phyloP scores from a whole-genome alignment of 2,329 filamentous ascomycete genomes.

The Paecilomyces dactylethromorphus region DNA sequence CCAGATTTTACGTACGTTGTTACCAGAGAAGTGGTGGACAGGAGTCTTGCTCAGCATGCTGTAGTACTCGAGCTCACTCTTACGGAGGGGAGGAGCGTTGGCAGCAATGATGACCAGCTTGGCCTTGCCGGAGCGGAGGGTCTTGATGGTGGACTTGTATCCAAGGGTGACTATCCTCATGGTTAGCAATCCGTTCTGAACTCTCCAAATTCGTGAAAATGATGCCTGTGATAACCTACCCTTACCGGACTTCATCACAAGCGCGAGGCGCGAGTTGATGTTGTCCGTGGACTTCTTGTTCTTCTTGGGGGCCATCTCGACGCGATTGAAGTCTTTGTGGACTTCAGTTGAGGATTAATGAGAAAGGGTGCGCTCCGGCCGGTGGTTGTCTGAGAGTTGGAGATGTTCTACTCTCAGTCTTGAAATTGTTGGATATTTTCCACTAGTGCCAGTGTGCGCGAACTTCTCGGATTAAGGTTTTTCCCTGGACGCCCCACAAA shows the following conservation, averaged over 20 bases:
- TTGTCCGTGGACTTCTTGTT: slow-evolving; percentile 74
- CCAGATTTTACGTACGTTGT: slow-evolving; percentile 74
- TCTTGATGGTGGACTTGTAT: slow-evolving; percentile 86
- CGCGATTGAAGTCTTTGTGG: slow-evolving; percentile 25
- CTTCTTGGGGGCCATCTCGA: slow-evolving; percentile 62
- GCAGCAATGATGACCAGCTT: slow-evolving; percentile 95
- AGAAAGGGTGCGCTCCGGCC: slow-evolving; percentile 14
- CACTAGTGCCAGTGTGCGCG: background rate
- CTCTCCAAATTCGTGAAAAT: background rate
- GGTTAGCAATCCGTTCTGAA: slow-evolving; percentile 4
- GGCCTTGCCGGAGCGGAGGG: slow-evolving; percentile 89
- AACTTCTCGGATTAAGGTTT: background rate
- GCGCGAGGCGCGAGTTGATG: slow-evolving; percentile 65
- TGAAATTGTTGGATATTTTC: slow-evolving; percentile 5
- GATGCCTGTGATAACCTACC: background rate
- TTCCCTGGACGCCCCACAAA: background rate
- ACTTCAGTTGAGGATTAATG: slow-evolving; percentile 10
- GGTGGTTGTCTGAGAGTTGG: slow-evolving; percentile 7
- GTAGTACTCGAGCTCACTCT: slow-evolving; percentile 86
- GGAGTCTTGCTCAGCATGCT: slow-evolving; percentile 72
- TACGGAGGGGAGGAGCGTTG: slow-evolving; percentile 96
- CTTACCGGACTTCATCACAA: slow-evolving; percentile 53
- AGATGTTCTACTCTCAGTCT: slow-evolving; percentile 3
- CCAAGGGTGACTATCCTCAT: slow-evolving; percentile 67
- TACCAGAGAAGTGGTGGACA: slow-evolving; percentile 96